phyloP scores from a whole-genome alignment of 106 monocot species.

The Vanilla planifolia region DNA sequence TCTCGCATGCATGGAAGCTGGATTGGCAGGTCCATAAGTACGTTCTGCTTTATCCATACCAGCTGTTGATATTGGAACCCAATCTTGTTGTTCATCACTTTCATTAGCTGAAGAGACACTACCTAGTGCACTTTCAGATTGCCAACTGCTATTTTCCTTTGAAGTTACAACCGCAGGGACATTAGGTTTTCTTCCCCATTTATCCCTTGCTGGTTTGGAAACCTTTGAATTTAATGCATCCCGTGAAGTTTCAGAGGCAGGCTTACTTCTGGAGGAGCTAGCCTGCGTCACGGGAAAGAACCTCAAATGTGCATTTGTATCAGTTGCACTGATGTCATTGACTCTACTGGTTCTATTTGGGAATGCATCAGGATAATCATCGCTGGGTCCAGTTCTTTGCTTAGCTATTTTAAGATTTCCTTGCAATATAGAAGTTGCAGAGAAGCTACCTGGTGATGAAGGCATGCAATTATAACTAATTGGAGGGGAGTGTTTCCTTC shows the following conservation, averaged over 20 bases:
- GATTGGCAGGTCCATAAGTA: constrained; percentile 12
- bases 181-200: constrained; percentile 46
- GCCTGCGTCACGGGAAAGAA: constrained; percentile 20
- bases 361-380: constrained; percentile 26
- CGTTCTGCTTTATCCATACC: constrained; percentile 24
- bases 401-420: constrained; percentile 33
- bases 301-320: constrained; percentile 24
- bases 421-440: constrained; percentile 17
- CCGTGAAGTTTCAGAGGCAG: constrained; percentile 34
- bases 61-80: constrained; percentile 25
- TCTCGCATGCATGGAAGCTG: constrained; percentile 7
- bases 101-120: constrained; percentile 21
- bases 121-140: constrained; percentile 34
- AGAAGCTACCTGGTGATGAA: constrained; percentile 19
- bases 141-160: constrained; percentile 35
- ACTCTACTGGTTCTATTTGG: constrained; percentile 22
- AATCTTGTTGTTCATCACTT: constrained; percentile 36
- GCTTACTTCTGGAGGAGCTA: constrained; percentile 44
- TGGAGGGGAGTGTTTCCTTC: constrained; percentile 12
- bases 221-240: constrained; percentile 30
- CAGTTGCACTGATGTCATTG: constrained; percentile 19
- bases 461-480: constrained; percentile 15
- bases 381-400: constrained; percentile 15
- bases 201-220: constrained; percentile 46
- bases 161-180: constrained; percentile 12